phyloP scores from a whole-genome alignment of 2,329 filamentous ascomycete genomes.

The Talaromyces sp. region DNA sequence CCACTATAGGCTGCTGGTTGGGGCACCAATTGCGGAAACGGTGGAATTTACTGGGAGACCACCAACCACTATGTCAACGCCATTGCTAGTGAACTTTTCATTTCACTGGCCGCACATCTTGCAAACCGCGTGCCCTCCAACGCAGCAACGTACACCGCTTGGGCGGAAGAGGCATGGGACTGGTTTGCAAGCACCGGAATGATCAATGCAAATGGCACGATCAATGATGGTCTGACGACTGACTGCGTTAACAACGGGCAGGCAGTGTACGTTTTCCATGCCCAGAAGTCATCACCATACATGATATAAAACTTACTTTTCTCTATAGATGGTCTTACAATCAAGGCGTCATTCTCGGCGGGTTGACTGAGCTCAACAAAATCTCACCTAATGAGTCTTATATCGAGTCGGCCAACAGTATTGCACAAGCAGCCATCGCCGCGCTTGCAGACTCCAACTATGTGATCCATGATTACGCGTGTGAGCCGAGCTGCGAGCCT shows the following conservation, averaged over 20 bases:
- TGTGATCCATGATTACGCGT: slow-evolving; percentile 51
- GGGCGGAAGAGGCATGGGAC: slow-evolving; percentile 47
- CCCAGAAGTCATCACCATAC: neutral
- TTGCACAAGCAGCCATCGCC: slow-evolving; percentile 54
- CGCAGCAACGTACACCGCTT: slow-evolving; percentile 41
- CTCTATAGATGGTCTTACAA: slow-evolving; percentile 52
- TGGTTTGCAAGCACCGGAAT: slow-evolving; percentile 52
- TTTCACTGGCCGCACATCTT: slow-evolving; percentile 53
- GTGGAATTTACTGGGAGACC: slow-evolving; percentile 49
- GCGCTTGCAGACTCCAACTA: slow-evolving; percentile 45
- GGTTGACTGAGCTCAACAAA: slow-evolving; percentile 51
- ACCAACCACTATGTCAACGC: slow-evolving; percentile 48
- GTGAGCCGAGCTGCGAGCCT: slow-evolving; percentile 51
- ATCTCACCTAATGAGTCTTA: slow-evolving; percentile 43
- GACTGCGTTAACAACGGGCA: slow-evolving; percentile 51
- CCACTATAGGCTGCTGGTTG: slow-evolving; percentile 29
- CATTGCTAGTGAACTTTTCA: slow-evolving; percentile 56
- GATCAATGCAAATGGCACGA: slow-evolving; percentile 46
- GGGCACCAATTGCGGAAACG: slow-evolving; percentile 44
- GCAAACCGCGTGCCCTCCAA: slow-evolving; percentile 46
- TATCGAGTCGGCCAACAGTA: slow-evolving; percentile 43
- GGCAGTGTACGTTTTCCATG: slow-evolving; percentile 26
- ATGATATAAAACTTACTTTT: neutral
- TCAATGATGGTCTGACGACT: slow-evolving; percentile 53
- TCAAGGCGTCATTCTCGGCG: slow-evolving; percentile 59